Base-by-base conservation (phyloP, 306 rosid genomes). In the Vachellia collinsii region DNA sequence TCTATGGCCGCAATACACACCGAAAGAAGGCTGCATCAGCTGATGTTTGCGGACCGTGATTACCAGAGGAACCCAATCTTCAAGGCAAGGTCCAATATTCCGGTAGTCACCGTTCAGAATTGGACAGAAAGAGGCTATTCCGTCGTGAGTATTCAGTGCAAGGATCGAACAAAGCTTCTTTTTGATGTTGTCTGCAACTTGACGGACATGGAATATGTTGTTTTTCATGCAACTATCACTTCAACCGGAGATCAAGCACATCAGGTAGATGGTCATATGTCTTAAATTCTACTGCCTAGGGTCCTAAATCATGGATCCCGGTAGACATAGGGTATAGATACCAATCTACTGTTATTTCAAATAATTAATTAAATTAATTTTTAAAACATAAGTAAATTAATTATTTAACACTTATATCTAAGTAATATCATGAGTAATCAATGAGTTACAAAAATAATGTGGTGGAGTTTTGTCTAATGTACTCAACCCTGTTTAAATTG, bases 171-270 rank as follows among this genome's bases (percentile, higher is more conserved):
- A 34, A 95, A 90, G 83, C 96, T 95, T n/a, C 82, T 93, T 72
- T 95, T 90, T 3, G 99, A 95, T 66, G 90, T 95, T 20, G 88
- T 95, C 22, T 95, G 94, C 86, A 95, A 92, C 34, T 83, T 95
- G 89, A 95, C 99, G 3, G 98, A 95, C 80, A 93, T 95, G 99
- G 92, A 90, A 48, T 95, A 95, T 78, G 89, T 91, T 63, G 96
- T 95, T 42, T 95, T 91, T 79, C 99, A 95, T 83, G 99, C 94
- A 41, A 95, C 97, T 11, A 85, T 95, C 48, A 87, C 86, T 67
- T 85, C 99, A 1, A 72, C 84, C 43, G 80, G 77, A 71, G 89
- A 88, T 61, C 83, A 71, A 66, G 99, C 91, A 16, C 85, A 56
- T 86, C 84, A 90, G 98, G 99, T 93, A 83, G 44, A 74, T 62